Conservation (phyloP, 1,284 basidiomycete species). For the Cutaneotrichosporon daszewskae region DNA sequence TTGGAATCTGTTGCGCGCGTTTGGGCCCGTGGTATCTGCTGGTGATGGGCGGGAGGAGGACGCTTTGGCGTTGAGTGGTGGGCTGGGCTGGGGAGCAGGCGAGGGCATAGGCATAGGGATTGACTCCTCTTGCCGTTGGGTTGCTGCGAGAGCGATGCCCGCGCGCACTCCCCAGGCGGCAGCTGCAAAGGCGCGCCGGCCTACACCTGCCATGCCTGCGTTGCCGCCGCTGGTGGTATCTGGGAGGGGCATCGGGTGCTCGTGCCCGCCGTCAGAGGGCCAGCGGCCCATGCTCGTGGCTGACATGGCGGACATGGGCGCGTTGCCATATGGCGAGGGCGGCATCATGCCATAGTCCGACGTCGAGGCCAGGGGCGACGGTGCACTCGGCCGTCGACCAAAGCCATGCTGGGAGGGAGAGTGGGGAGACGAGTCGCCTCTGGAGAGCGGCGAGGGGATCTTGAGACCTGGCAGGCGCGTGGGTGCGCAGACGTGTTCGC, state of each 20-base stretch:
- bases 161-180: slow-evolving; percentile 54
- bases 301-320: slow-evolving; percentile 12
- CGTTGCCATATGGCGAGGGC: too few species aligned
- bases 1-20: slow-evolving; percentile 1
- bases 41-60: not conserved
- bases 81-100: not conserved
- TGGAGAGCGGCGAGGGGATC: not conserved
- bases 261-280: slow-evolving; percentile 16
- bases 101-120: slow-evolving; percentile 1
- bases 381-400: too few species aligned
- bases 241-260: too few species aligned
- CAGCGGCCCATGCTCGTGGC: slow-evolving; percentile 5
- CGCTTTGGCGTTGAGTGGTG: not conserved
- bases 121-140: slow-evolving; percentile 2
- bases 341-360: too few species aligned
- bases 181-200: slow-evolving; percentile 73
- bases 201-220: slow-evolving; percentile 85
- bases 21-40: slow-evolving; percentile 1
- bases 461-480: not conserved
- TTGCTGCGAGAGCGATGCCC: slow-evolving; percentile 28
- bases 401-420: too few species aligned
- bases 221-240: slow-evolving; percentile 70
- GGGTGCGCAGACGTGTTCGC: slow-evolving; percentile 61
- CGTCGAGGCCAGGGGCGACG: too few species aligned
- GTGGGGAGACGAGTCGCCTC: not conserved